Evolutionary conservation across 176 grass and related monocot species (phyloP).

Genomic region (Saccharum spontaneum): DNA sequence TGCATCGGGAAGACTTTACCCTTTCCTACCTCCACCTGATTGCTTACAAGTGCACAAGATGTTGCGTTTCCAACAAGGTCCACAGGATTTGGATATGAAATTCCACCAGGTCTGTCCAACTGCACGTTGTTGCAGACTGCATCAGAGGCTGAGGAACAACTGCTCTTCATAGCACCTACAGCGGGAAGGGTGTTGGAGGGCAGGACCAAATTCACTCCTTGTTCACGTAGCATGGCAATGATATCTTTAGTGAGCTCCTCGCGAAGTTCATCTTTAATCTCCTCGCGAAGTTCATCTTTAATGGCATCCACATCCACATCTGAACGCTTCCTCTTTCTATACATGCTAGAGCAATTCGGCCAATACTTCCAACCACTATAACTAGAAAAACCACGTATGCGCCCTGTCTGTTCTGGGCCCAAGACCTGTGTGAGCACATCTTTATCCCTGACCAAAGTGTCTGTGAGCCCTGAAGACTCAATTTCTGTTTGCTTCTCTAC

Average conservation of each 20-base stretch:
- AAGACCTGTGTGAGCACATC: neutral
- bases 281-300: too few relatives aligned
- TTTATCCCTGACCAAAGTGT: neutral
- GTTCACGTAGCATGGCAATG: too few relatives aligned
- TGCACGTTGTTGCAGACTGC: neutral
- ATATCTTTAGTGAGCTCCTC: neutral
- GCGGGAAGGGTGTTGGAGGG: neutral
- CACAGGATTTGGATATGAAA: too few relatives aligned
- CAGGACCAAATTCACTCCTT: neutral
- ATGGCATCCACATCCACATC: neutral
- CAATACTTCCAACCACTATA: neutral
- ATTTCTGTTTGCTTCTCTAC: neutral
- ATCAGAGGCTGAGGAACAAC: neutral
- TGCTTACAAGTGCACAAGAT: neutral
- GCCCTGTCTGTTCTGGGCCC: neutral
- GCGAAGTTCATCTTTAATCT: too few relatives aligned
- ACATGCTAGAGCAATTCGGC: neutral
- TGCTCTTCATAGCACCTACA: too few relatives aligned
- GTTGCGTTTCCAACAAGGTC: neutral
- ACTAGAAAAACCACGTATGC: neutral
- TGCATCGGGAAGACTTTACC: too few relatives aligned
- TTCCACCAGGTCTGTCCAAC: neutral
- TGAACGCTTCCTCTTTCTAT: neutral
- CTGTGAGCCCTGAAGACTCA: neutral
- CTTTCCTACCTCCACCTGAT: neutral